Conservation (phyloP, 208 protist species). For the Trypanosoma conorhini region DNA sequence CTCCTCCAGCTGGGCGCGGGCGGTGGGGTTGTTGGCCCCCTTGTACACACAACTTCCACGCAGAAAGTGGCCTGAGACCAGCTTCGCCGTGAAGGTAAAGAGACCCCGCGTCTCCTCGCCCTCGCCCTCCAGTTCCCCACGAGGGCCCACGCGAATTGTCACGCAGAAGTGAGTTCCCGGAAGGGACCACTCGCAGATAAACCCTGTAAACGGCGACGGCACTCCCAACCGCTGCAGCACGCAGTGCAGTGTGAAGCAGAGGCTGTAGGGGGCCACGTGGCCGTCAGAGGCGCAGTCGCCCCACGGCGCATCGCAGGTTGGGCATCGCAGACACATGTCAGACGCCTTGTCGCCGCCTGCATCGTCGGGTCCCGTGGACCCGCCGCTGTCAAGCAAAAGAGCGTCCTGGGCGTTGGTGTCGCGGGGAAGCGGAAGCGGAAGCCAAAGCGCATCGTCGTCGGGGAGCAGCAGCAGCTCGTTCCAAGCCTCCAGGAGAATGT, state of each 20-base stretch:
- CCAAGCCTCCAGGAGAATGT: slow-evolving; percentile 62
- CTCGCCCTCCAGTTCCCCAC: slow-evolving; percentile 34
- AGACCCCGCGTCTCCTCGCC: slow-evolving; percentile 50
- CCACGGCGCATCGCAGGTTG: slow-evolving; percentile 67
- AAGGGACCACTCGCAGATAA: slow-evolving; percentile 23
- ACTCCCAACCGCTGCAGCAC: slow-evolving; percentile 46
- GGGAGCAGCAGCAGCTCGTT: slow-evolving; percentile 61
- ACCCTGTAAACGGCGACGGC: slow-evolving; percentile 65
- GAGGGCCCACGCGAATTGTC: slow-evolving; percentile 8
- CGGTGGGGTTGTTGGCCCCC: slow-evolving; percentile 27
- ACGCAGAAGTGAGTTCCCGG: slow-evolving; percentile 1
- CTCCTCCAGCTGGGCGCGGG: slow-evolving; percentile 14
- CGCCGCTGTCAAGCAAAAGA: not conserved
- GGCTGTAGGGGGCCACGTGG: slow-evolving; percentile 55
- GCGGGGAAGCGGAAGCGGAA: slow-evolving; percentile 35
- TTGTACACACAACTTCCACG: slow-evolving; percentile 63
- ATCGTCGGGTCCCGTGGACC: not conserved
- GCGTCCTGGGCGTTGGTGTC: not conserved
- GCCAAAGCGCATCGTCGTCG: slow-evolving; percentile 31
- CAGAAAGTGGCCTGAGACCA: slow-evolving; percentile 37
- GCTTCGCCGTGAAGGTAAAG: slow-evolving; percentile 53
- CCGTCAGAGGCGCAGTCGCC: slow-evolving; percentile 37
- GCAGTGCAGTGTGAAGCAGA: slow-evolving; percentile 52
- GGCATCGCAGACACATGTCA: slow-evolving; percentile 48
- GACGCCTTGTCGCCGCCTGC: not conserved